A percentile compares a stretch with the other conserved stretches of the same genome.
phyloP scores from a whole-genome alignment of 192 early-diverging fungal genomes.

The Coemansia sp. region DNA sequence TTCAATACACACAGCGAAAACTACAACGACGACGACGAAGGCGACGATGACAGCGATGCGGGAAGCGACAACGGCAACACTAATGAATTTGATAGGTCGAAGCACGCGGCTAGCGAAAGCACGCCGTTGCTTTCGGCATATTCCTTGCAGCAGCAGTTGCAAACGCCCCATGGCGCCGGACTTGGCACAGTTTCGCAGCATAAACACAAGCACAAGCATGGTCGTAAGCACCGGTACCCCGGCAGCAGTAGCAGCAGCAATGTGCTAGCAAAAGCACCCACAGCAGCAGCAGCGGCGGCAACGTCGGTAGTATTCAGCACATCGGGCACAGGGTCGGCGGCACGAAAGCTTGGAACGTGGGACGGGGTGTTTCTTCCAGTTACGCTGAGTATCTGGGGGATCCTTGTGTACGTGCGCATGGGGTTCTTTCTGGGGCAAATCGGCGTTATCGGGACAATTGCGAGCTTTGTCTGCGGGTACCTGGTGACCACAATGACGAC shows the following conservation, averaged over 20 bases:
- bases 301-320: neutral
- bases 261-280: neutral
- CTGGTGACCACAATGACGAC: conserved; percentile 62
- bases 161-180: neutral
- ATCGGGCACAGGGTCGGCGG: neutral
- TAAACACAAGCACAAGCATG: neutral
- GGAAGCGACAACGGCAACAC: conserved; percentile 4
- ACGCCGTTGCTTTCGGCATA: conserved; percentile 14
- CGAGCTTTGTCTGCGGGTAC: conserved; percentile 60
- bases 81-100: neutral
- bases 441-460: conserved; percentile 61
- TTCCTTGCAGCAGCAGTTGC: neutral
- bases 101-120: conserved; percentile 4
- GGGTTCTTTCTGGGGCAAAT: conserved; percentile 65
- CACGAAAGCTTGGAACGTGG: conserved; percentile 61
- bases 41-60: conserved; percentile 7
- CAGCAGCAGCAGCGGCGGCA: conserved; percentile 4
- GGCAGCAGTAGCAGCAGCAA: neutral
- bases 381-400: conserved; percentile 69
- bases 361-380: conserved; percentile 72
- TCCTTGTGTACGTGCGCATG: conserved; percentile 68
- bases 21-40: too few relatives aligned
- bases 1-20: neutral
- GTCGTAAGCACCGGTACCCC: neutral
- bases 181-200: neutral